Base-by-base conservation (phyloP, 2,329 filamentous ascomycete species). In the Boeremia exigua region DNA sequence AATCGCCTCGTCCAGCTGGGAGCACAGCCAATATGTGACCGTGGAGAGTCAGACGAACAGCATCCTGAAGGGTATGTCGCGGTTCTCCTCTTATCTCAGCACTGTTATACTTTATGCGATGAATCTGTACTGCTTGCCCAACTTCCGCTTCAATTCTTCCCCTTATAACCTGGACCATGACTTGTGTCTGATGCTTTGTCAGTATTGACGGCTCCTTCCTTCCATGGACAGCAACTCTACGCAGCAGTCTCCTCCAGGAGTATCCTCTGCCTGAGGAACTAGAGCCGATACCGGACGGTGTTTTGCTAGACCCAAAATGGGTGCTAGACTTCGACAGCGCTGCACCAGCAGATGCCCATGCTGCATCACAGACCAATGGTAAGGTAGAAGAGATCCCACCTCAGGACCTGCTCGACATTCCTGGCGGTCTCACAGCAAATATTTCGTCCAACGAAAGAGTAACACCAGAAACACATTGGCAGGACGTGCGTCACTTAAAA, bases 11-110 rank as follows among this genome's bases (percentile, higher is more conserved):
- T 88, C 33, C 92, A 96, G 72, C 84, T 99, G 0, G 94, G 94
- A 1, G 95, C 91, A 2, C 82, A 82, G 37, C 85, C 91, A 43
- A 85, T 95, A 59, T 89, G 90, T 67, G 86, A 88, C 36, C 82
- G 88, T 33, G 95, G 91, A 11, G 95, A 99, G 76, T 92, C 89
- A 19, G 95, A 99, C 71, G 93, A 97, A 66, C 91, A 96, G 72
- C 92, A 97, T 79, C 86, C 91, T 25, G 93, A 98, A 77, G 93
- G 94, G 88, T 95, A 79, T 64, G 84, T 79, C n/a, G 32, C 17
- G 23, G 28, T 28, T 11, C 38, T 32, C 28, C 4, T 32, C 25
- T 17, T 17, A 2, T 11, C 14, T 27, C 4, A 36, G 30, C 6
- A 32, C 6, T 3, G 30, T 32, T 10, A 6, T 14, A 10, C 14